Evolutionary conservation across 2,329 filamentous ascomycete species (phyloP), one percentile per base, ranked within the genome.

Genomic region (Exophiala xenobiotica): DNA sequence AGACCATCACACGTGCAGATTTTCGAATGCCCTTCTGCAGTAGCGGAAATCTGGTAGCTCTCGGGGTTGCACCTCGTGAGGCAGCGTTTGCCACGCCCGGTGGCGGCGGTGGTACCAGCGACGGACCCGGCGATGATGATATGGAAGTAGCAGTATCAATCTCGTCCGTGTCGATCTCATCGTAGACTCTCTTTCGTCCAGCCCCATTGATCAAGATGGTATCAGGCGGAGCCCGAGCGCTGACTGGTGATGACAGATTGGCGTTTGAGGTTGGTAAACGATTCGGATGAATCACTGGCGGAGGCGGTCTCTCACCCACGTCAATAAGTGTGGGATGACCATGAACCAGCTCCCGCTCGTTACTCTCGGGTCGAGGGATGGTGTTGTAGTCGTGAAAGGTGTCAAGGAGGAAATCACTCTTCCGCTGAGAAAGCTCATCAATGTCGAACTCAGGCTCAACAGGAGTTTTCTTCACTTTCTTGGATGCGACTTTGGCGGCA

Each of bases 1-100:
- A 87, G 68, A 78, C 80, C 71, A 87, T 87, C 64, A 86, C 78
- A 60, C 84, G 82, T 53, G 81, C 75, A 31, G 82, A 82, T 46
- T 77, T 78, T 65, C 81, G 79, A 43, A 76, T 72, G 38, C 38
- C 38, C 68, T 79, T 84, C 74, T 84, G 85, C 53, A 74, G 69
- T 24, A 80, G 75, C 22, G 44, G 52, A 12, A 54, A 41, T 53
- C 58, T 56, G 27, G 50, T 40, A 77, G 72, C 37, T 77, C 57
- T 39, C 18, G 57, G 57, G 72, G 48, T 70, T 74, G 5, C 50
- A 27, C 51, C 51, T 35, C 56, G 49, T 39, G 58, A 56, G 24
- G 43, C 33, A 11, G 51, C 35, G 26, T 83, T 83, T 24, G 83
- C 86, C 49, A 74, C 79, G n/a, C 75, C 77, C 26, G 63, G 74